Evolutionary conservation across 768 basidiomycete genomes (phyloP).

Genomic region (Lactifluus volemus): DNA sequence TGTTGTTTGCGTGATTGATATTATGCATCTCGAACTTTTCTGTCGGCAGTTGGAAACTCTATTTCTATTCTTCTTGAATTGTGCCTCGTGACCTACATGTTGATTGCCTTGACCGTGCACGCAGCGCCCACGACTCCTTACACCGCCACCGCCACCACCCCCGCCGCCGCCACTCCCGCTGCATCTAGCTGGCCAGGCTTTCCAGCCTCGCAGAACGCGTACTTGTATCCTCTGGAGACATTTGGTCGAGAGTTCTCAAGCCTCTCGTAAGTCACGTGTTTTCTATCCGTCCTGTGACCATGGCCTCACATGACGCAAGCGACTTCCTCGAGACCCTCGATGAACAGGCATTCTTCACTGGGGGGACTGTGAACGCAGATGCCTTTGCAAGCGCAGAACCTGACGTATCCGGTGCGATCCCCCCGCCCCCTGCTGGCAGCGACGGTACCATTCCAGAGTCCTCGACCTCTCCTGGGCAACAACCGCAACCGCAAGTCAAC

Average conservation of each 20-base stretch:
- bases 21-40: neutral
- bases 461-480: constrained; percentile 21
- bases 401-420: constrained; percentile 14
- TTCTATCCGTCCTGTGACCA: neutral
- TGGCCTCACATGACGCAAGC: constrained; percentile 31
- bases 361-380: constrained; percentile 41
- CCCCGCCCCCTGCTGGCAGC: neutral
- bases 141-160: neutral
- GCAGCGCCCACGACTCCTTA: constrained; percentile 15
- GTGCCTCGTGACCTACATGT: neutral
- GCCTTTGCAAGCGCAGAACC: constrained; percentile 30
- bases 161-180: constrained; percentile 14
- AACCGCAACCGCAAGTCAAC: constrained; percentile 4
- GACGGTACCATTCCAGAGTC: constrained; percentile 14
- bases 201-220: constrained; percentile 38
- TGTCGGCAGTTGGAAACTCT: neutral
- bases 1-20: neutral
- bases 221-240: constrained; percentile 63
- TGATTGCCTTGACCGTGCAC: constrained; percentile 3
- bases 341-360: constrained; percentile 70
- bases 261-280: constrained; percentile 46
- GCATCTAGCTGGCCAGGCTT: constrained; percentile 46
- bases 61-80: neutral
- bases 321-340: constrained; percentile 87
- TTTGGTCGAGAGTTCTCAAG: constrained; percentile 79